Evolutionary conservation across 768 basidiomycete species (phyloP), one percentile per base, ranked within the genome.

Genomic region (Neoboletus magnificus): DNA sequence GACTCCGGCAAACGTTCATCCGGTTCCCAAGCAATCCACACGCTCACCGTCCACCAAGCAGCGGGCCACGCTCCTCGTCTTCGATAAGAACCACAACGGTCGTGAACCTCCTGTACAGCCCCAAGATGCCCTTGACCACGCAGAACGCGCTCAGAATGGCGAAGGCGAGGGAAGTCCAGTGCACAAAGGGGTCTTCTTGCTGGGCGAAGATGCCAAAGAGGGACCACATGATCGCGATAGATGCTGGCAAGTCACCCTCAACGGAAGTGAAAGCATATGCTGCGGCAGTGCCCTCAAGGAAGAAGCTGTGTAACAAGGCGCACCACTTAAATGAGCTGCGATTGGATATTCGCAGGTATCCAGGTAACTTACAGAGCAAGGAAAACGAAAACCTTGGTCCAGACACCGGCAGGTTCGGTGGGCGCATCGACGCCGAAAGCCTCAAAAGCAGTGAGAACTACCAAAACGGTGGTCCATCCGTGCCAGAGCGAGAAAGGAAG

Each of bases 401-500:
- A 93, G 54, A 93, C 74, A 39, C 93, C 92, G 4, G 91, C 86
- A 32, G 68, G 73, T 54, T 88, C 76, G 55, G 68, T 71, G 56
- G 77, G 66, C 0, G 89, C 85, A 68, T 95, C 80, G 56, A 86
- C 83, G 60, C 96, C 95, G 63, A 95, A 95, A 0, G 93, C 93
- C 61, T 93, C 87, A 65, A 95, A 95, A 3, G 80, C 89, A 40
- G 89, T 86, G 60, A 94, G 72, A 64, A 94, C 71, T 55, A 93
- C 84, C 50, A 91, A 82, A 56, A 93, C 84, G 51, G 91, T 91
- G 12, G 86, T 89, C 90, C 91, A 93, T 36, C 93, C 95, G 66
- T 97, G 93, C 74, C 89, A 97, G 46, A 98, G 84, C 2, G 91
- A 94, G 82, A 98, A 98, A 3, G 97, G 97, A 18, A 97, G 85